Percentiles rank a stretch among this genome's conserved stretches.
Conservation (phyloP, 345 rosid species). For the Combretum micranthum region DNA sequence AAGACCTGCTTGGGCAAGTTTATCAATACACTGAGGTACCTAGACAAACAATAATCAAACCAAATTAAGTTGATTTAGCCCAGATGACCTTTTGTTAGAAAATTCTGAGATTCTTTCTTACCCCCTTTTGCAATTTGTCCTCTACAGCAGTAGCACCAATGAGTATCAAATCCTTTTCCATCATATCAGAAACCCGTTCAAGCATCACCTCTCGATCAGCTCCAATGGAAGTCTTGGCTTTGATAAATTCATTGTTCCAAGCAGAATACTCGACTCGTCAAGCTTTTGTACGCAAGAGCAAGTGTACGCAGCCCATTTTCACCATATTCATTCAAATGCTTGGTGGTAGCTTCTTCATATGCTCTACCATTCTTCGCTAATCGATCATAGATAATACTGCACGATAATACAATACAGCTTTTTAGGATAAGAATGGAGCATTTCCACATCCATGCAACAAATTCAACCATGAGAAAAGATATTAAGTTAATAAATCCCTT, state of each 20-base stretch:
- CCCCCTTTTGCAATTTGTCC: slow-evolving; percentile 98
- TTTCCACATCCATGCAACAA: not conserved
- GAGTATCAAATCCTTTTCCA: slow-evolving; percentile 85
- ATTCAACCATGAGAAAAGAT: not conserved
- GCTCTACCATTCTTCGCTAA: slow-evolving; percentile 79
- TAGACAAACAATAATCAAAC: slow-evolving; percentile 15
- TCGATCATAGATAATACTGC: slow-evolving; percentile 87
- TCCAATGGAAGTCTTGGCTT: slow-evolving; percentile 80
- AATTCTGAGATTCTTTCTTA: slow-evolving; percentile 10
- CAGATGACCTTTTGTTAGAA: not conserved
- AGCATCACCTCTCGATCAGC: slow-evolving; percentile 77
- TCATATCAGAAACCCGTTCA: slow-evolving; percentile 70
- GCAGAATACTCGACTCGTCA: slow-evolving; percentile 68
- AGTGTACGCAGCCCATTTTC: slow-evolving; percentile 92
- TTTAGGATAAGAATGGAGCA: slow-evolving; percentile 1
- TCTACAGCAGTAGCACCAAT: slow-evolving; percentile 99
- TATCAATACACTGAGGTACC: slow-evolving; percentile 99
- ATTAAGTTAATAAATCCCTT: too few species aligned
- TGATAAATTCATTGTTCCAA: slow-evolving; percentile 82
- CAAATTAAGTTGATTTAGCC: not conserved
- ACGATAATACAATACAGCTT: slow-evolving; percentile 11
- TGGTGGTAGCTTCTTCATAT: slow-evolving; percentile 56
- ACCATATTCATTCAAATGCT: slow-evolving; percentile 87
- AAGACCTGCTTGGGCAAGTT: slow-evolving; percentile 99
- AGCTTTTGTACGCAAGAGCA: slow-evolving; percentile 83